A percentile compares a stretch with the other conserved stretches of the same genome.
Conservation (phyloP, 1,139 yeast species). For the Wickerhamomyces sp. region DNA sequence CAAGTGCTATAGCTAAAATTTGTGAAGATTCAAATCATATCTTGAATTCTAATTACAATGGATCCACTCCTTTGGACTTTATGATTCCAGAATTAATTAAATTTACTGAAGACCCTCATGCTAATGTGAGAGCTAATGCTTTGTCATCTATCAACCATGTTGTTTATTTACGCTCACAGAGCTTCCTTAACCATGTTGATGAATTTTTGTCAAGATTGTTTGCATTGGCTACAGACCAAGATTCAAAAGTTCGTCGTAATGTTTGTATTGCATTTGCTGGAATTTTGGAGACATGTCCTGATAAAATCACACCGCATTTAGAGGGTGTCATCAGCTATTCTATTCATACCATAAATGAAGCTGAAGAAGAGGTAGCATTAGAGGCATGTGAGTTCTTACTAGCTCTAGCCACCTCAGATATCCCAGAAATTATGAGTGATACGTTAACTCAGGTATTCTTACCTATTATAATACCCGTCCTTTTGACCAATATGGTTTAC, state of each 20-base stretch:
- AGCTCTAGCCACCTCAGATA: constrained; percentile 62
- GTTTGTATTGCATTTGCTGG: constrained; percentile 77
- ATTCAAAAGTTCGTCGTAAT: constrained; percentile 61
- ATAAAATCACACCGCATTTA: constrained; percentile 72
- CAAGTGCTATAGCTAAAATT: constrained; percentile 77
- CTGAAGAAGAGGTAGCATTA: constrained; percentile 71
- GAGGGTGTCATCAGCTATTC: constrained; percentile 83
- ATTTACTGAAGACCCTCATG: constrained; percentile 39
- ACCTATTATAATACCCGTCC: constrained; percentile 61
- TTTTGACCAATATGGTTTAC: constrained; percentile 82
- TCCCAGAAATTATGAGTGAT: no score
- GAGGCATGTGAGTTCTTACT: constrained; percentile 93
- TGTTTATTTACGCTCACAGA: constrained; percentile 62
- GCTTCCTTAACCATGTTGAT: constrained; percentile 63
- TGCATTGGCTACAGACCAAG: constrained; percentile 53
- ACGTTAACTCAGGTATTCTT: constrained; percentile 54
- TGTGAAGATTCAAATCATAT: constrained; percentile 74
- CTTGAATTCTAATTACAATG: constrained; percentile 59
- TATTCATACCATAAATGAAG: constrained; percentile 65
- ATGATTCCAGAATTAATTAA: constrained; percentile 63
- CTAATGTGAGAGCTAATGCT: constrained; percentile 57
- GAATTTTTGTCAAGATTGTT: constrained; percentile 61
- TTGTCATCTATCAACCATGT: constrained; percentile 77
- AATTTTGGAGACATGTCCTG: constrained; percentile 75
- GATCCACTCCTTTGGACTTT: constrained; percentile 63